Conservation (phyloP, 208 protist species). For the Phytomonas serpens region DNA sequence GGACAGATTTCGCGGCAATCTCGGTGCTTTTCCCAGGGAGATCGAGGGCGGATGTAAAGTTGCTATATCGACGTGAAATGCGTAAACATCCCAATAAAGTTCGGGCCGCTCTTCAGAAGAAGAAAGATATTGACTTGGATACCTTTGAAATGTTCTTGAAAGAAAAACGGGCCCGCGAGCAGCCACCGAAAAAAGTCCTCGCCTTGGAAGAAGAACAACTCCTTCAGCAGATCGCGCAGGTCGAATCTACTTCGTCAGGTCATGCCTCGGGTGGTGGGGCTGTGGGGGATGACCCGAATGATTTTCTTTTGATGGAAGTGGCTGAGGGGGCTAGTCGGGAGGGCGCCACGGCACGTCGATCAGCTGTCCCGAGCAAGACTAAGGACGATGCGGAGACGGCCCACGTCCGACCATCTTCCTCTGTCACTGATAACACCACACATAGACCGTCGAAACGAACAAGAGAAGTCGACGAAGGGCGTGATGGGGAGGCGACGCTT, state of each 20-base stretch:
- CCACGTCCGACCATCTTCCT: neutral
- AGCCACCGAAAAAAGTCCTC: slow-evolving; percentile 30
- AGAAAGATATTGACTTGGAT: slow-evolving; percentile 56
- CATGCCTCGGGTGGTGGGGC: slow-evolving; percentile 22
- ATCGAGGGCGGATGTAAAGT: slow-evolving; percentile 67
- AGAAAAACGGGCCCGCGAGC: slow-evolving; percentile 25
- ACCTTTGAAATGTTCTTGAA: slow-evolving; percentile 40
- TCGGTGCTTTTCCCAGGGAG: slow-evolving; percentile 58
- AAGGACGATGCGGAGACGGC: neutral
- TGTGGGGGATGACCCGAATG: slow-evolving; percentile 45
- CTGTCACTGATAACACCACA: neutral
- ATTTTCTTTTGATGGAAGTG: neutral
- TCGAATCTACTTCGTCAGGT: slow-evolving; percentile 13
- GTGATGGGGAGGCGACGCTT: slow-evolving; percentile 3
- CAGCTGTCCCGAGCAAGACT: neutral
- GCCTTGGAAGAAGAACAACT: slow-evolving; percentile 53
- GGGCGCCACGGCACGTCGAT: neutral
- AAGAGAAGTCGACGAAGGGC: slow-evolving; percentile 3
- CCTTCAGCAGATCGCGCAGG: slow-evolving; percentile 27
- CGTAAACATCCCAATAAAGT: slow-evolving; percentile 46
- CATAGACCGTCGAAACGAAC: neutral
- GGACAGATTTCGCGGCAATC: slow-evolving; percentile 86
- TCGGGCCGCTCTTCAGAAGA: slow-evolving; percentile 34
- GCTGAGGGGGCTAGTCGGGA: neutral
- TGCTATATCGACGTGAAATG: slow-evolving; percentile 74